phyloP scores from a whole-genome alignment of 164 flowering plant genomes.

The Berberis vulgaris region DNA sequence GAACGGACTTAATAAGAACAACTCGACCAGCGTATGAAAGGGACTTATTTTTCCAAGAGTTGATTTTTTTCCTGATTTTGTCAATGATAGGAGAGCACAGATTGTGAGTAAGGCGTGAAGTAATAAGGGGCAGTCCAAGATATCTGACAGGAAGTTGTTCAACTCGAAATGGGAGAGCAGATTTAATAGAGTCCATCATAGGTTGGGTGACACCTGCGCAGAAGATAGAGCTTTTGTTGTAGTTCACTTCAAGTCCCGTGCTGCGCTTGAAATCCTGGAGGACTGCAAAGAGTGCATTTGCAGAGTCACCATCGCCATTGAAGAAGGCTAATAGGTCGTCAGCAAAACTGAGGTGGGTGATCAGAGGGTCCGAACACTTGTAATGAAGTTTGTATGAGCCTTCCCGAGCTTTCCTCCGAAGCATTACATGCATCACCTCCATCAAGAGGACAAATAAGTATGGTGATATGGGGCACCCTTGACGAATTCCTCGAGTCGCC shows the following conservation, averaged over 20 bases:
- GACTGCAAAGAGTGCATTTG: background rate
- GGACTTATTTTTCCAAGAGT: background rate
- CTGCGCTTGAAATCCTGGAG: background rate
- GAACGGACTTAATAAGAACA: background rate
- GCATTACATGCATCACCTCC: background rate
- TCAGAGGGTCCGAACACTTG: background rate
- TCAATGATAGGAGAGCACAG: background rate
- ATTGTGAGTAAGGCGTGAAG: background rate
- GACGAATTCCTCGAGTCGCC: no score
- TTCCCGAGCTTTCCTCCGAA: background rate
- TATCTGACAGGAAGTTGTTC: background rate
- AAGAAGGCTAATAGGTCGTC: background rate
- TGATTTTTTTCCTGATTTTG: no score
- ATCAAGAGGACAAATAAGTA: background rate
- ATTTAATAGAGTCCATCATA: background rate
- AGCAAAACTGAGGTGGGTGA: background rate
- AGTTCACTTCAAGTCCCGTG: background rate
- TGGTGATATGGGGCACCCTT: no score
- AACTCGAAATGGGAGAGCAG: background rate
- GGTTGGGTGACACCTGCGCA: background rate
- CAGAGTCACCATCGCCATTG: background rate
- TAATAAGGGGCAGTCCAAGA: no score
- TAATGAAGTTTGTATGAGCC: background rate
- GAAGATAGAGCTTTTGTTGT: background rate
- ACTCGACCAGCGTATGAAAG: background rate